Evolutionary conservation across 257 asterid species (phyloP).

Genomic region (Nicotiana tabacum): DNA sequence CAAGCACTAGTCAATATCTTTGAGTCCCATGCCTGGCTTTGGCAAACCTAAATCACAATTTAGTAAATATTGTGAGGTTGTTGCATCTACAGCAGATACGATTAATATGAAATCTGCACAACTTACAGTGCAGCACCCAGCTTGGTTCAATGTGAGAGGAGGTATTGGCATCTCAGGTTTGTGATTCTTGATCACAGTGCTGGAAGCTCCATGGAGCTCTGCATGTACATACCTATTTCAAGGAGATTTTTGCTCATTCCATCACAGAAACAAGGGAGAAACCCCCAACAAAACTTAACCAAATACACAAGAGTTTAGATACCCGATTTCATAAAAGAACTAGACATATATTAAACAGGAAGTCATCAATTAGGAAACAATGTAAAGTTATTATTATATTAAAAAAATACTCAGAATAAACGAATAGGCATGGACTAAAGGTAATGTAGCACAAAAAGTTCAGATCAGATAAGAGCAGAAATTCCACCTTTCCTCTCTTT

Average conservation of each 20-base stretch:
- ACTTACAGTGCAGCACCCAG: constrained; percentile 95
- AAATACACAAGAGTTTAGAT: neutral
- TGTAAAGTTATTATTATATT: neutral
- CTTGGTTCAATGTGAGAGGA: constrained; percentile 94
- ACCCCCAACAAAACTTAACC: neutral
- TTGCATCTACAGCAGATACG: neutral
- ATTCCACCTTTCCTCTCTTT: neutral
- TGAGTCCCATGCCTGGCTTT: constrained; percentile 99
- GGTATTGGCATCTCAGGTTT: constrained; percentile 83
- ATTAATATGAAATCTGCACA: constrained; percentile 5
- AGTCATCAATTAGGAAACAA: neutral
- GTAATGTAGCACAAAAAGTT: neutral
- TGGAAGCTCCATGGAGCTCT: constrained; percentile 97
- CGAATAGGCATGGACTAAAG: neutral
- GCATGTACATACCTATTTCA: constrained; percentile 86
- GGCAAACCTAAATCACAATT: constrained; percentile 69
- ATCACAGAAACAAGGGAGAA: constrained; percentile 13
- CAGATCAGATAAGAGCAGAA: neutral
- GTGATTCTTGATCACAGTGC: constrained; percentile 97
- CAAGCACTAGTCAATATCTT: constrained; percentile 99
- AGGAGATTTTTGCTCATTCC: constrained; percentile 20
- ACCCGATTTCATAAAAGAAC: neutral
- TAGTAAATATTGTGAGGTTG: neutral
- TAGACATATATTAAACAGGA: neutral
- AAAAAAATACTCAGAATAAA: neutral